phyloP scores from a whole-genome alignment of 345 rosid genomes.

The Clausena lansium region DNA sequence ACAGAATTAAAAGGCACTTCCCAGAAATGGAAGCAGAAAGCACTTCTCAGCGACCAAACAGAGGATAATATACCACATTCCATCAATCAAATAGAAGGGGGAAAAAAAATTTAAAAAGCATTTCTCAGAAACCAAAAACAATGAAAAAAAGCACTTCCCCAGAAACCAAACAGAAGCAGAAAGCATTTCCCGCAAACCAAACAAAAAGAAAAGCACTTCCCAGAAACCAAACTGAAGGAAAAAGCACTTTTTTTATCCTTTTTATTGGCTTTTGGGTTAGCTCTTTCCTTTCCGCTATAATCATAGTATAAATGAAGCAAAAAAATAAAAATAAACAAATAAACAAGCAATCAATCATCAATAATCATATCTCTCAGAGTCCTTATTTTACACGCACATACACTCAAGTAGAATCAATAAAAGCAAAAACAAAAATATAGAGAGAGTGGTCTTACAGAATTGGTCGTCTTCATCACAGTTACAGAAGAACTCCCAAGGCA shows the following conservation, averaged over 20 bases:
- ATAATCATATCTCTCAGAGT: conserved; percentile 1
- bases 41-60: not conserved
- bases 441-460: conserved; percentile 29
- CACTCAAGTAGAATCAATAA: not conserved
- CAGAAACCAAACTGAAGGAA: conserved; percentile 4
- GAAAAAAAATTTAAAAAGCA: too few relatives aligned
- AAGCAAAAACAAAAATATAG: not conserved
- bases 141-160: not conserved
- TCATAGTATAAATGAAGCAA: too few relatives aligned
- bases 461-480: conserved; percentile 34
- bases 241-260: not conserved
- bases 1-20: not conserved
- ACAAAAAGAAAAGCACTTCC: not conserved
- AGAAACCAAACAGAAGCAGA: not conserved
- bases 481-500: not conserved
- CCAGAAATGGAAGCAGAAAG: not conserved
- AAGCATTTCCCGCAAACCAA: not conserved
- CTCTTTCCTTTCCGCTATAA: too few relatives aligned
- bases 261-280: too few relatives aligned
- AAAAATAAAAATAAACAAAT: too few relatives aligned
- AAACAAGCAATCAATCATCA: not conserved
- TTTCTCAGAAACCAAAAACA: not conserved
- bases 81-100: not conserved
- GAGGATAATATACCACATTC: not conserved
- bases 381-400: not conserved